These are phyloP conservation scores for Styphnolobium japonicum DNA, from an alignment of 306 rosid species.

Conservation along the genomic window DNA sequence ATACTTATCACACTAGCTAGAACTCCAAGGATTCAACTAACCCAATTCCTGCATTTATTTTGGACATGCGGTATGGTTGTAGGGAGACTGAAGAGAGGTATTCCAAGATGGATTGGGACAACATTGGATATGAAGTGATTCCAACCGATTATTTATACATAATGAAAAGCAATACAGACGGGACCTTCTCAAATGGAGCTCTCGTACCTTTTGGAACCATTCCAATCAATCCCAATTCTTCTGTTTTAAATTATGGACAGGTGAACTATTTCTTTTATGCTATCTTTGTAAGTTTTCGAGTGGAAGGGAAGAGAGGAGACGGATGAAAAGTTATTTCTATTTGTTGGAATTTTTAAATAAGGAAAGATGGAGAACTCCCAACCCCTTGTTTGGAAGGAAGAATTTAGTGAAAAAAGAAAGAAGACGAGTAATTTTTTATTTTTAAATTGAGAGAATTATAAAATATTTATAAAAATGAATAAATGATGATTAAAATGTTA, in stretches of 20 bases:
- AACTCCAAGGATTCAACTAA: background rate
- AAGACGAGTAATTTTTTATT: no score
- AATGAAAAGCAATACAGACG: slow-evolving; percentile 17
- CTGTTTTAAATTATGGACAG: slow-evolving; percentile 37
- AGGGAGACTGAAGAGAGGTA: slow-evolving; percentile 1
- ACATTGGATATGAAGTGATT: slow-evolving; percentile 18
- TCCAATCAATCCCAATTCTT: slow-evolving; percentile 10
- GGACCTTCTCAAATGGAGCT: slow-evolving; percentile 19
- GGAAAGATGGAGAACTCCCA: no score
- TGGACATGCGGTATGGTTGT: background rate
- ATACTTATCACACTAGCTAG: no score
- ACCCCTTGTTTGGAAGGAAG: no score
- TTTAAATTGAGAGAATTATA: no score
- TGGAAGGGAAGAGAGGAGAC: background rate
- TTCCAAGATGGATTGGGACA: slow-evolving; percentile 25
- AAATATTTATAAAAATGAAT: no score
- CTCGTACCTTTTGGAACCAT: slow-evolving; percentile 30
- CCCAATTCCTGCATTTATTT: background rate
- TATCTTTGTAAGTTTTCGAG: background rate
- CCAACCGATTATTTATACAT: slow-evolving; percentile 30
- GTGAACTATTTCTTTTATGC: background rate
- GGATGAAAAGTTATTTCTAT: no score
- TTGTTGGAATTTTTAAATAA: no score
- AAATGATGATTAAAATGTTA: no score
- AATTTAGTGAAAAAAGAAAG: no score